Conservation (phyloP, 805 yeast genomes). For the Lachancea meyersii region DNA sequence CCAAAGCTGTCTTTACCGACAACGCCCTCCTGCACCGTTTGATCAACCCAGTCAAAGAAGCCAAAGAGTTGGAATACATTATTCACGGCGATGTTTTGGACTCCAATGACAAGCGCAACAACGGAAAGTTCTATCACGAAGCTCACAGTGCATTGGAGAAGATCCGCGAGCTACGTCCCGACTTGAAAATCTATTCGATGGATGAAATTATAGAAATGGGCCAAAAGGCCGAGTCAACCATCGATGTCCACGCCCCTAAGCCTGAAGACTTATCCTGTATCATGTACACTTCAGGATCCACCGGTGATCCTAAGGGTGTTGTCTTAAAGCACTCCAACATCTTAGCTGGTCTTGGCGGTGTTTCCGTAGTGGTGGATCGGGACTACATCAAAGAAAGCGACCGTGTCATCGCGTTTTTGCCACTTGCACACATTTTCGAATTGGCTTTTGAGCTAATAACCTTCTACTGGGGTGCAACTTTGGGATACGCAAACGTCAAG, state of each 20-base stretch:
- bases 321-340: slow-evolving; percentile 58
- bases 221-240: slow-evolving; percentile 40
- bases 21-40: slow-evolving; percentile 62
- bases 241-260: slow-evolving; percentile 38
- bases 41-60: slow-evolving; percentile 63
- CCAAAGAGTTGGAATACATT: slow-evolving; percentile 55
- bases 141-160: slow-evolving; percentile 55
- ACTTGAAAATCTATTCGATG: slow-evolving; percentile 57
- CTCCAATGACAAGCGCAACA: slow-evolving; percentile 54
- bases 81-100: slow-evolving; percentile 63
- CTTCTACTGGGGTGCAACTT: slow-evolving; percentile 82
- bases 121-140: slow-evolving; percentile 51
- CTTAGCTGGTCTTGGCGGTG: slow-evolving; percentile 83
- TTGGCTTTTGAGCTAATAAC: slow-evolving; percentile 73
- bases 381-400: slow-evolving; percentile 49
- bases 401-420: slow-evolving; percentile 80
- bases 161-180: slow-evolving; percentile 66
- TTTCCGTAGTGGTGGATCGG: slow-evolving; percentile 53
- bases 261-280: slow-evolving; percentile 52
- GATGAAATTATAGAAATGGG: slow-evolving; percentile 67
- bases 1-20: slow-evolving; percentile 78
- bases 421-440: slow-evolving; percentile 95
- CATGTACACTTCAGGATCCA: slow-evolving; percentile 68
- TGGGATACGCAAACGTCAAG: slow-evolving; percentile 91
- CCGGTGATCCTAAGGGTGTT: slow-evolving; percentile 81